Base-by-base conservation (phyloP, 75 land plant genomes). In the Pinus tabuliformis region DNA sequence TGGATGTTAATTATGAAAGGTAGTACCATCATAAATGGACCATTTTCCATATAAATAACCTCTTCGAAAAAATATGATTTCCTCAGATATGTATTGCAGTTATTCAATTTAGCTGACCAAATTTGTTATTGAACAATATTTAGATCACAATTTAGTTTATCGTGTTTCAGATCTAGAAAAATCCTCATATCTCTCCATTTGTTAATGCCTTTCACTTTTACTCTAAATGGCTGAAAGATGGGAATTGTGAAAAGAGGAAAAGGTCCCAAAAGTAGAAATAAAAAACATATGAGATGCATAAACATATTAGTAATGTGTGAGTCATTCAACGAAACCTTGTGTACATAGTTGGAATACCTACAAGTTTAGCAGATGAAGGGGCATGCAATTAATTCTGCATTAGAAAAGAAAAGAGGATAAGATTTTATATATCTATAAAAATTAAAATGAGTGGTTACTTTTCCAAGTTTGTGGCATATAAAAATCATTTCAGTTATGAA, bases 251-350 rank as follows among this genome's bases (percentile, higher is more conserved):
- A 60, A 82, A 74, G 26, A 87, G 78, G 70, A 62, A 83, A 62
- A 93, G 89, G 54, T 73, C 81, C n/a, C 94, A 89, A 62, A 93
- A 89, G 84, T 39, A 85, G n/a, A 93, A 89, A 37, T 37, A 77
- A 17, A 89, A 79, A 64, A 21, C 86, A 58, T 75, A 81, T 8
- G 96, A 93, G 66, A 89, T 83, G 56, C 75, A 90, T 28, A 93
- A 89, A 75, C 94, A 93, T 66, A 85, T 93, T 5, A 86, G 88
- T 66, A 87, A 76, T 83, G 91, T 91, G 22, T 81, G 96, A 24
- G 93, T 93, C 37, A 82, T 93, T 28, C 89, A 84, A 62, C 57
- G 96, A 37, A 93, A 93, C 59, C 91, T 93, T 62, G 96, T 91
- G 1, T 93, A 93, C 73, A 77, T 91, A 12, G 83, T 91, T 76